A percentile compares a stretch with the other conserved stretches of the same genome.
These are phyloP conservation scores for Kwoniella heveanensis DNA, from an alignment of 768 basidiomycete genomes.

Conservation along the genomic window DNA sequence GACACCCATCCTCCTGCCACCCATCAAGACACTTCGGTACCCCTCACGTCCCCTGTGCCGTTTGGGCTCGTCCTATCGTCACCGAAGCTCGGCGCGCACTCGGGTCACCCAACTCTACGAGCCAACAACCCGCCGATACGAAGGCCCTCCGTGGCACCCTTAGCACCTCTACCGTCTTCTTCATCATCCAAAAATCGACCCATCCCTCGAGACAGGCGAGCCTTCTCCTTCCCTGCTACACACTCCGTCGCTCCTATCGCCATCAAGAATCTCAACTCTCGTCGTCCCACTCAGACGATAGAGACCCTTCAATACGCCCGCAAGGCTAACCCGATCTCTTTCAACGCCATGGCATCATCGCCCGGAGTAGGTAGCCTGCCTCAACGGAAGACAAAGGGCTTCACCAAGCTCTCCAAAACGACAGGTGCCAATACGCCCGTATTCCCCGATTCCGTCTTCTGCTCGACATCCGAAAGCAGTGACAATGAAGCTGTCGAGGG, in stretches of 20 bases:
- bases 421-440: slow-evolving; percentile 45
- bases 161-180: slow-evolving; percentile 5
- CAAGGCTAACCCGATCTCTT: slow-evolving; percentile 19
- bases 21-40: background rate
- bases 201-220: slow-evolving; percentile 36
- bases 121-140: slow-evolving; percentile 18
- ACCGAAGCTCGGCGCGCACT: slow-evolving; percentile 9
- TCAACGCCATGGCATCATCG: slow-evolving; percentile 16
- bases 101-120: slow-evolving; percentile 13
- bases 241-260: slow-evolving; percentile 22
- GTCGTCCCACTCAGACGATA: slow-evolving; percentile 9
- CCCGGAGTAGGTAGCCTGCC: slow-evolving; percentile 4
- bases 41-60: slow-evolving; percentile 23
- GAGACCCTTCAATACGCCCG: slow-evolving; percentile 31
- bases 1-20: slow-evolving; percentile 18
- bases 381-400: slow-evolving; percentile 9
- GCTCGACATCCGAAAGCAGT: slow-evolving; percentile 49
- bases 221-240: slow-evolving; percentile 46
- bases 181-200: slow-evolving; percentile 4
- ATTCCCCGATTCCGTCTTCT: slow-evolving; percentile 43
- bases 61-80: slow-evolving; percentile 8
- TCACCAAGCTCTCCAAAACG: slow-evolving; percentile 31
- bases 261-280: slow-evolving; percentile 4
- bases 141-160: slow-evolving; percentile 26
- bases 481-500: slow-evolving; percentile 30